Base-by-base conservation (phyloP, 805 yeast species). In the Clavispora asparagi region DNA sequence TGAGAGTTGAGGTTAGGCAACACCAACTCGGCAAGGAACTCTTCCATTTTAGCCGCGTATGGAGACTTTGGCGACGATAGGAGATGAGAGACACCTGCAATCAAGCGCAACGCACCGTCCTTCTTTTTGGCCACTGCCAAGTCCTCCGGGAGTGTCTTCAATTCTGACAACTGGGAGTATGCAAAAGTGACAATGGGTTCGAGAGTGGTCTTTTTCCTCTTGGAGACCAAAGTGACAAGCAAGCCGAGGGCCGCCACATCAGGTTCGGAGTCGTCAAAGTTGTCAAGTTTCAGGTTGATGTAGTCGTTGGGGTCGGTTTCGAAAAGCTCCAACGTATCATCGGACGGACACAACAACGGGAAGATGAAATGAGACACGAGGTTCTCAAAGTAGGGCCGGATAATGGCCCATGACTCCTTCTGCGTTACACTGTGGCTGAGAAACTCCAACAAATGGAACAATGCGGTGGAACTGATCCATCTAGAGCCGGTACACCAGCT, bases 241-340 rank as follows among this genome's bases (percentile, higher is more conserved):
- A 94, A 75, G 9, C 83, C 78, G 44, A 85, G 70, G 1, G 96
- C 92, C 1, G 96, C 95, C 40, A 79, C 71, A 61, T 89, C 95
- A 7, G 95, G 87, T 49, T 65, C 71, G 35, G 69, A 58, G 36
- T 74, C 81, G 44, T 85, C 94, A 54, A 84, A 63, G 31, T 61
- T 55, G 52, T 70, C 73, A 50, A 89, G 74, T 44, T 78, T 78
- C 43, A 82, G 72, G 62, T 88, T 87, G 45, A 92, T 81, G 62
- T 88, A 94, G 61, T 90, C 97, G 46, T 81, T 85, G 4, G 97
- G 97, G 56, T 91, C 97, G 50, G 77, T 81, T 51, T 89, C 95
- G 67, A 87, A 91, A 5, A 79, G 65, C 53, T 87, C 95, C 46
- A 88, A 68, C 16, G 81, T 79, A 7, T 77, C 81, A 44, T 82